Percentiles rank a stretch among this genome's conserved stretches.
phyloP scores from a whole-genome alignment of 2,329 filamentous ascomycete genomes.

The Sclerotinia glacialis region DNA sequence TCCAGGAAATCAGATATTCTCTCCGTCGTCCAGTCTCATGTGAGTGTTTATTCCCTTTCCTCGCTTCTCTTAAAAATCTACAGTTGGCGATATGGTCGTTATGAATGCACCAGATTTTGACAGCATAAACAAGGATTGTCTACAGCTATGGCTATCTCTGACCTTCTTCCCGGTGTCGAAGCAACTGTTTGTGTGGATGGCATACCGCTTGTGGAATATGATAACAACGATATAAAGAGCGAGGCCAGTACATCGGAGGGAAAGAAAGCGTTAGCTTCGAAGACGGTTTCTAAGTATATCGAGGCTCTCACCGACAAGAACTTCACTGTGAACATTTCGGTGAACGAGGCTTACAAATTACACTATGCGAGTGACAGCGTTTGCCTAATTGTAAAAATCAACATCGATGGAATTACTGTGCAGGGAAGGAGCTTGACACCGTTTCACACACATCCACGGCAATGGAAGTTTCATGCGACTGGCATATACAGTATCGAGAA shows the following conservation, averaged over 20 bases:
- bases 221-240: conserved; percentile 3
- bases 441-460: background rate
- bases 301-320: background rate
- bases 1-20: background rate
- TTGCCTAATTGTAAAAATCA: background rate
- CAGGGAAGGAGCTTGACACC: no score
- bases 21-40: background rate
- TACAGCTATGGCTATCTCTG: background rate
- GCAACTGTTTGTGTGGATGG: background rate
- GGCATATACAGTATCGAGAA: background rate
- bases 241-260: background rate
- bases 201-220: background rate
- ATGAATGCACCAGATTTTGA: background rate
- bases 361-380: background rate
- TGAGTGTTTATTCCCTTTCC: background rate
- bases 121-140: background rate
- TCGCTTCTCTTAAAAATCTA: background rate
- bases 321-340: background rate
- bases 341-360: background rate
- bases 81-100: background rate
- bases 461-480: background rate
- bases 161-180: conserved; percentile 3
- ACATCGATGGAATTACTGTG: background rate
- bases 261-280: background rate
- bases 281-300: background rate